Evolutionary conservation across 192 early-diverging fungal species (phyloP).

Genomic region (Phycomyces nitens): DNA sequence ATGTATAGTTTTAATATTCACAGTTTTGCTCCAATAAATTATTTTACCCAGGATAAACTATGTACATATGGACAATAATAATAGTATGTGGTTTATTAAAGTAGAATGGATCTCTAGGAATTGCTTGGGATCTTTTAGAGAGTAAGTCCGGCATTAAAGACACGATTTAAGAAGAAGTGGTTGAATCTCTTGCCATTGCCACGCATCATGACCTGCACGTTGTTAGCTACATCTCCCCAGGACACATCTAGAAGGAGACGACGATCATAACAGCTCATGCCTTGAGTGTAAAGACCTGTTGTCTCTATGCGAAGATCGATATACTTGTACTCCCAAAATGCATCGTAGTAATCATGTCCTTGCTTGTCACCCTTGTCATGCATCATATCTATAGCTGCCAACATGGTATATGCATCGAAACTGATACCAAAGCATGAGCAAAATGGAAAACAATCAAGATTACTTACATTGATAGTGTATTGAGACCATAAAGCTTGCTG

Average conservation of each 20-base stretch:
- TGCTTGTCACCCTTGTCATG: conserved; percentile 21
- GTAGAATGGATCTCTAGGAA: background rate
- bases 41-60: background rate
- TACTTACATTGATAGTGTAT: conserved; percentile 19
- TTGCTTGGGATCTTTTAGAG: background rate
- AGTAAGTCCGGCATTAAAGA: conserved; percentile 13
- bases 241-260: background rate
- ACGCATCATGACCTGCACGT: conserved; percentile 20
- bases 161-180: conserved; percentile 7
- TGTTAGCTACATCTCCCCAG: conserved; percentile 4
- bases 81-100: background rate
- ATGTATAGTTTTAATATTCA: background rate
- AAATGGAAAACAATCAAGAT: conserved; percentile 6
- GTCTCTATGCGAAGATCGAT: conserved; percentile 45
- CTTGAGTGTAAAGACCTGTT: conserved; percentile 39
- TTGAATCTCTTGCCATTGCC: conserved; percentile 16
- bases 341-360: conserved; percentile 4
- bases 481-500: conserved; percentile 20
- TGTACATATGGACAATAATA: background rate
- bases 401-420: conserved; percentile 38
- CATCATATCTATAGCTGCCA: conserved; percentile 37
- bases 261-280: conserved; percentile 35
- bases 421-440: conserved; percentile 16
- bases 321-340: conserved; percentile 35
- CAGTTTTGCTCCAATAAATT: background rate